Percentiles rank a stretch among this genome's conserved stretches.
phyloP scores from a whole-genome alignment of 2,329 filamentous ascomycete genomes.

The Bretziella fagacearum region DNA sequence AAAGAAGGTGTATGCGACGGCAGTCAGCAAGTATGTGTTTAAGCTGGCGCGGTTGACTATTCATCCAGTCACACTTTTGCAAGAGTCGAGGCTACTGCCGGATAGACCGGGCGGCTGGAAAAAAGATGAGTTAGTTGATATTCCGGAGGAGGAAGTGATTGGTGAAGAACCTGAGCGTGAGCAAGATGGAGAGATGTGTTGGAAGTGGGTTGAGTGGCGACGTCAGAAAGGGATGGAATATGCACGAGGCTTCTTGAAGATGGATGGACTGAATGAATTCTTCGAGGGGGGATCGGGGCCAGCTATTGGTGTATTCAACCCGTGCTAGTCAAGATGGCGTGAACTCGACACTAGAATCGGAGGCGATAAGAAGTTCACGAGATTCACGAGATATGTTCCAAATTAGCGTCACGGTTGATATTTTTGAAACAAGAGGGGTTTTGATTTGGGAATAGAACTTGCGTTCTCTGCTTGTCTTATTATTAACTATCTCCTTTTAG shows the following conservation, averaged over 20 bases:
- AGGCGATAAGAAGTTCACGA: neutral
- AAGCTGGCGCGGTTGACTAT: constrained; percentile 72
- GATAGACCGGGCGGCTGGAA: constrained; percentile 50
- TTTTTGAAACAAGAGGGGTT: neutral
- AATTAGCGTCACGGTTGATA: neutral
- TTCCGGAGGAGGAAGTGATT: constrained; percentile 22
- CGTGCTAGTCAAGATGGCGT: constrained; percentile 25
- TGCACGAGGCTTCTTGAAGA: constrained; percentile 37
- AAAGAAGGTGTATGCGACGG: constrained; percentile 52
- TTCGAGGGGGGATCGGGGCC: constrained; percentile 38
- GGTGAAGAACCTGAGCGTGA: constrained; percentile 1
- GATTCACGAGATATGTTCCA: neutral
- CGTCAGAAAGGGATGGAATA: constrained; percentile 38
- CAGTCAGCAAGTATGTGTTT: constrained; percentile 65
- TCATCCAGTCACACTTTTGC: constrained; percentile 59
- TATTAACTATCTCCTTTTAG: neutral
- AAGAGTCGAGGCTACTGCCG: constrained; percentile 57
- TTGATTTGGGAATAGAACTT: neutral
- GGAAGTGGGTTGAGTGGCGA: constrained; percentile 45
- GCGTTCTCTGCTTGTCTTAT: neutral
- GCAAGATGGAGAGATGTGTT: constrained; percentile 23
- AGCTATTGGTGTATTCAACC: constrained; percentile 32
- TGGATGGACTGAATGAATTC: constrained; percentile 35
- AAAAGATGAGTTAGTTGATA: constrained; percentile 24
- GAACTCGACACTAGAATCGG: neutral